Evolutionary conservation across 495 filamentous ascomycete genomes (phyloP), one percentile per base, ranked within the genome.

Genomic region (Glutinoglossum americanum): DNA sequence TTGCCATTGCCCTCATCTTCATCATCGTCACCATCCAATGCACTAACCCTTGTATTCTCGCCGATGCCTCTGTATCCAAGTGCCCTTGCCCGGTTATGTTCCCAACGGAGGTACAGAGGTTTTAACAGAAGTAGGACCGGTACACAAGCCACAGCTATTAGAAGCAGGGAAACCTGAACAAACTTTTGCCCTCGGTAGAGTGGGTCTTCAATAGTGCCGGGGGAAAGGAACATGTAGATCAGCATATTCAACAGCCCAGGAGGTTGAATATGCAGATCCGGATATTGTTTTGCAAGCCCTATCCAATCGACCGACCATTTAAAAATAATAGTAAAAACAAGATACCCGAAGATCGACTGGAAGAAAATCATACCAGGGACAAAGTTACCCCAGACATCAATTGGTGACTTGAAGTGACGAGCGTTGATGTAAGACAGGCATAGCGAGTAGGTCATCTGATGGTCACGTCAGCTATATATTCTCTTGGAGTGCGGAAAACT

Each of bases 331-430:
- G 83, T 82, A 65, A 95, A 74, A 54, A 92, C 89, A 17, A 99
- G 80, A 63, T 99, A 99, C 53, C 92, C 92, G 61, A 99, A 99
- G 69, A 99, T 97, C 53, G 86, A 80, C 70, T 99, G 93, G 79
- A 97, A 95, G 76, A 99, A 99, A 60, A 99, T 83, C 89, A 99
- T 94, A 51, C 90, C 89, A 9, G 92, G 92, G 44, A 99, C 70
- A 66, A 99, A 97, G 68, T 95, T 95, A 60, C 89, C 92, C 78
- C 85, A 90, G 62, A 97, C 85, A 66, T 99, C 92, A 62, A 96
- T 84, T 55, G 84, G 84, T 26, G 81, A 83, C 71, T 90, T 89
- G 76, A 96, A 99, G 66, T 94, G 85, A 19, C 85, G 82, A 49
- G 87, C 87, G 62, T 99, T 99, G 74, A 94, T 76, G 67, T 84